Base-by-base conservation (phyloP, 805 yeast genomes). In the Candida methanosorbosa region DNA sequence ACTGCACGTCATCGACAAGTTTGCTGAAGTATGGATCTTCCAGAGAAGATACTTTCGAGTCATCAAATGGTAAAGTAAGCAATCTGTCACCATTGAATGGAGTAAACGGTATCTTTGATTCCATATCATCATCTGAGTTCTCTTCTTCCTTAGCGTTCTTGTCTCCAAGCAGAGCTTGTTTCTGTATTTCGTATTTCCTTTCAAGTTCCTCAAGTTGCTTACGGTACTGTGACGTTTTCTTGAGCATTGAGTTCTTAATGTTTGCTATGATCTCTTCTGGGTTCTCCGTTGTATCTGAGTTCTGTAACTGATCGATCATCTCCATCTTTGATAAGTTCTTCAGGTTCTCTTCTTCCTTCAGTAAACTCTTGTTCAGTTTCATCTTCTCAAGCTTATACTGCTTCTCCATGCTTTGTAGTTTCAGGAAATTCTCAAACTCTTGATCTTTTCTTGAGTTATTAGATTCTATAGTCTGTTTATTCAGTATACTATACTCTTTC, bases 1-100 rank as follows among this genome's bases (percentile, higher is more conserved):
- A 86, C 42, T 79, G 84, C 26, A 72, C 70, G 53, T 78, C 79
- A 5, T 59, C 63, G 1, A 52, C 51, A 38, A 57, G 23, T 19
- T 54, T 55, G 21, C 38, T 24, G 31, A 72, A 63, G 36, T 72
- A 69, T 16, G 90, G 85, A 52, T 83, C 92, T 38, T 65, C 67
- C 52, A 81, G 81, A 19, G 48, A 43, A 12, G 7, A 5, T 3
- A 25, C 14, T 8, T 16, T 27, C 2, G 50, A 35, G 14, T 46
- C 50, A 5, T 59, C 52, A 23, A 56, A 61, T 20, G 70, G 65
- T 35, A 66, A 65, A 18, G 64, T 57, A 7, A 62, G 40, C 38
- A 81, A 78, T 40, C 92, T 68, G 59, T 90, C 97, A 30, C 97
- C 97, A 50, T 80, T 78, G 60, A 90, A 90, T 8, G 97, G 97